These are phyloP conservation scores for Pythium dissotocum DNA, from an alignment of 352 stramenopile genomes.

Conservation along the genomic window DNA sequence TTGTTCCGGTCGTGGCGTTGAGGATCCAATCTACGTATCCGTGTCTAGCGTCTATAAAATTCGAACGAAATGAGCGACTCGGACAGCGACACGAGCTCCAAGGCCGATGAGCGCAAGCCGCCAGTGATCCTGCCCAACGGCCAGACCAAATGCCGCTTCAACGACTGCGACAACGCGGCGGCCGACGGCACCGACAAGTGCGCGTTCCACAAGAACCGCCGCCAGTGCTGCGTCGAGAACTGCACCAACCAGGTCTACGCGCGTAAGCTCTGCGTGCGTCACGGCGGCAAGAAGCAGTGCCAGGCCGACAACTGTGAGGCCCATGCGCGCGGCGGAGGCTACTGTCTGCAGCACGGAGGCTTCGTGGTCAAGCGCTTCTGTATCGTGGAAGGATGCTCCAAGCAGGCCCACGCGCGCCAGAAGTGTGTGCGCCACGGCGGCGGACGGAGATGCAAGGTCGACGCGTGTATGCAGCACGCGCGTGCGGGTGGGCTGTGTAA, in stretches of 20 bases:
- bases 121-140: slow-evolving; percentile 28
- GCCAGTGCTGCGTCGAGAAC: slow-evolving; percentile 76
- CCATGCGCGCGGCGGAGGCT: slow-evolving; percentile 68
- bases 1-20: slow-evolving; percentile 20
- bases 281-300: slow-evolving; percentile 81
- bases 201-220: slow-evolving; percentile 82
- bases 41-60: slow-evolving; percentile 4
- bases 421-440: slow-evolving; percentile 79
- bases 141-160: slow-evolving; percentile 74
- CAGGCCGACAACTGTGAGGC: slow-evolving; percentile 73
- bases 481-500: slow-evolving; percentile 71
- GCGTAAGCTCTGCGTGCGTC: slow-evolving; percentile 78
- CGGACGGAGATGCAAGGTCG: slow-evolving; percentile 66
- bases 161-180: slow-evolving; percentile 75
- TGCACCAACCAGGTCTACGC: slow-evolving; percentile 87
- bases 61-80: slow-evolving; percentile 21
- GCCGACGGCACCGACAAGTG: slow-evolving; percentile 78
- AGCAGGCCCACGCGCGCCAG: slow-evolving; percentile 73
- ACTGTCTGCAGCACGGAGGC: slow-evolving; percentile 77
- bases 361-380: slow-evolving; percentile 86
- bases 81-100: slow-evolving; percentile 19
- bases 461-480: slow-evolving; percentile 75
- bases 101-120: slow-evolving; percentile 22
- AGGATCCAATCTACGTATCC: slow-evolving; percentile 7
- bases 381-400: slow-evolving; percentile 76